Percentiles rank a stretch among this genome's conserved stretches.
Conservation (phyloP, 2,329 filamentous ascomycete genomes). For the Bipolaris zeicola region DNA sequence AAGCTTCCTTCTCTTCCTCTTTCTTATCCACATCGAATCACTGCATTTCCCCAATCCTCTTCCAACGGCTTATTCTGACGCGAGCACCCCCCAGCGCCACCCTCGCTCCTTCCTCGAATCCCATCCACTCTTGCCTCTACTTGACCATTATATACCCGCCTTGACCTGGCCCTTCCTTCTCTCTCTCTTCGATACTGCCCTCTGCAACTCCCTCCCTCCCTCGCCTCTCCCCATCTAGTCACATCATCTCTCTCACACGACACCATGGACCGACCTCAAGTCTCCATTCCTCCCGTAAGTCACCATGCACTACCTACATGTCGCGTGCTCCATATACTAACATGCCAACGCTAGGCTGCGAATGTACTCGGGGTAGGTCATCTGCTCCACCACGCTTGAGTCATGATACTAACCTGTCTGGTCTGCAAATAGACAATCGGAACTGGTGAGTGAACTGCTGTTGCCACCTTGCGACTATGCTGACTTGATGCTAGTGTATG, state of each 20-base stretch:
- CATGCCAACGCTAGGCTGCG: conserved; percentile 39
- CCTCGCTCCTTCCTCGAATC: conserved; percentile 8
- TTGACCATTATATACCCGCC: conserved; percentile 1
- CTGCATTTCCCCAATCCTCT: background rate
- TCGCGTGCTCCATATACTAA: conserved; percentile 25
- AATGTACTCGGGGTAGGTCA: conserved; percentile 47
- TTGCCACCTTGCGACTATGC: conserved; percentile 4
- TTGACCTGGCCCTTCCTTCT: background rate
- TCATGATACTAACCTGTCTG: conserved; percentile 20
- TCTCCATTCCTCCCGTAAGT: conserved; percentile 43
- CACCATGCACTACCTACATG: background rate
- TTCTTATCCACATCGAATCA: conserved; percentile 7
- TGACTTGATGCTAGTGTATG: conserved; percentile 34
- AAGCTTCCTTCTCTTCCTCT: conserved; percentile 14
- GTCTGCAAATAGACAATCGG: conserved; percentile 42
- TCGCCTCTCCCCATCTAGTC: background rate
- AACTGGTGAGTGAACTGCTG: conserved; percentile 36
- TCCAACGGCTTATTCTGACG: conserved; percentile 1
- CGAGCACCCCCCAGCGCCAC: conserved; percentile 7
- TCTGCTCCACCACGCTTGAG: conserved; percentile 1
- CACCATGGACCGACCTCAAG: conserved; percentile 40
- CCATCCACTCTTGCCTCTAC: conserved; percentile 8
- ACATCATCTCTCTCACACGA: background rate
- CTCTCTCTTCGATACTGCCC: background rate
- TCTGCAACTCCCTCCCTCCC: background rate